These are phyloP conservation scores for Gossypium ekmanianum DNA, from an alignment of 345 rosid species.

Conservation along the genomic window DNA sequence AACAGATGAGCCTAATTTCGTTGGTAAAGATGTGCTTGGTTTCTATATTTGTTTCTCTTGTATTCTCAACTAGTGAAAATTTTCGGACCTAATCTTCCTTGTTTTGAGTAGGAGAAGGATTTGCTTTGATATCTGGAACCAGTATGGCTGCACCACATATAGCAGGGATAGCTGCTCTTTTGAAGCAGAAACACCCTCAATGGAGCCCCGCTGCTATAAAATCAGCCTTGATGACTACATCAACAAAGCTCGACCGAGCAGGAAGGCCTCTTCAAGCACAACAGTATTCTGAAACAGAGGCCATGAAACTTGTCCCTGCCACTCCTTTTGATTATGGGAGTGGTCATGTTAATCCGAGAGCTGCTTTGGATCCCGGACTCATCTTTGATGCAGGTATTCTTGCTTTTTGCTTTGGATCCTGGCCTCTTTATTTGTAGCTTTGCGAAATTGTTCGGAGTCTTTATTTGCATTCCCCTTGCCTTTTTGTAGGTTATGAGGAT, in stretches of 20 bases:
- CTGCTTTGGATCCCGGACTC: constrained; percentile 97
- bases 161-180: constrained; percentile 96
- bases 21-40: constrained; percentile 45
- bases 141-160: constrained; percentile 99
- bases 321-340: constrained; percentile 98
- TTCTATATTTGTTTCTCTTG: background rate
- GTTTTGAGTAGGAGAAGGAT: constrained; percentile 76
- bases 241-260: constrained; percentile 75
- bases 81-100: background rate
- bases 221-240: constrained; percentile 93
- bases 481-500: constrained; percentile 66
- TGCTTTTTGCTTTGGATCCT: background rate
- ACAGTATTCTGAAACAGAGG: constrained; percentile 81
- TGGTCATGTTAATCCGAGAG: constrained; percentile 93
- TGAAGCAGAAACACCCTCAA: constrained; percentile 89
- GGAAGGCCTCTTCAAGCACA: constrained; percentile 94
- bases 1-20: constrained; percentile 86
- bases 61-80: background rate
- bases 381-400: constrained; percentile 80
- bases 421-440: background rate
- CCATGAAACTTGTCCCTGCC: constrained; percentile 63
- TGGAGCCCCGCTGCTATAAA: constrained; percentile 99
- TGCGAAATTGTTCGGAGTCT: background rate
- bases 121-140: constrained; percentile 95
- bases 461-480: background rate